Evolutionary conservation across 495 filamentous ascomycete species (phyloP).

Genomic region (Neurospora cerealis): DNA sequence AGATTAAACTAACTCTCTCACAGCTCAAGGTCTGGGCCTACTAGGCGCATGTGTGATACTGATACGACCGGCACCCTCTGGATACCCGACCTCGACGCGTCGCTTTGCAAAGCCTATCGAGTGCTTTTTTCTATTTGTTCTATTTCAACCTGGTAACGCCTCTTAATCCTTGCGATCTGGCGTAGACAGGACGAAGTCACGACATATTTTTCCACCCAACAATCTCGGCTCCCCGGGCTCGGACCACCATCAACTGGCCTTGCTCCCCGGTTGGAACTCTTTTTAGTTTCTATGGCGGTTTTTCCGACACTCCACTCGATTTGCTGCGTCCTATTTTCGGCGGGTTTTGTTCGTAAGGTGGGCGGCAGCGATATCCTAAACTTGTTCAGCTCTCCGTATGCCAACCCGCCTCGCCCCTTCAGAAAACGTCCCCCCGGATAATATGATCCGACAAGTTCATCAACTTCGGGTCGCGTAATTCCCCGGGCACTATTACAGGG

Average conservation of each 20-base stretch:
- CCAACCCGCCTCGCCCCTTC: neutral
- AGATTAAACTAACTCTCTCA: conserved; percentile 18
- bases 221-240: conserved; percentile 20
- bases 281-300: conserved; percentile 7
- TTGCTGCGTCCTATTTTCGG: conserved; percentile 7
- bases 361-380: conserved; percentile 9
- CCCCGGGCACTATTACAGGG: neutral
- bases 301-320: conserved; percentile 25
- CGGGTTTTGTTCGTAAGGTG: conserved; percentile 10
- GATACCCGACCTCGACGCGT: conserved; percentile 21
- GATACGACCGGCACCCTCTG: conserved; percentile 17
- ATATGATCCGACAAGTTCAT: neutral
- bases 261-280: neutral
- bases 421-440: neutral
- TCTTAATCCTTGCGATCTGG: conserved; percentile 34
- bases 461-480: neutral
- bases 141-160: conserved; percentile 35
- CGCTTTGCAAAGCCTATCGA: conserved; percentile 22
- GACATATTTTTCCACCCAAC: conserved; percentile 34
- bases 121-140: conserved; percentile 21
- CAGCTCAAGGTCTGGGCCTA: conserved; percentile 88
- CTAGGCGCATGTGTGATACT: conserved; percentile 21
- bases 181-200: conserved; percentile 46
- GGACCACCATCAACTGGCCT: conserved; percentile 11
- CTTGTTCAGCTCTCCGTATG: neutral